Base-by-base conservation (phyloP, 345 rosid species). In the Syzygium jambos region DNA sequence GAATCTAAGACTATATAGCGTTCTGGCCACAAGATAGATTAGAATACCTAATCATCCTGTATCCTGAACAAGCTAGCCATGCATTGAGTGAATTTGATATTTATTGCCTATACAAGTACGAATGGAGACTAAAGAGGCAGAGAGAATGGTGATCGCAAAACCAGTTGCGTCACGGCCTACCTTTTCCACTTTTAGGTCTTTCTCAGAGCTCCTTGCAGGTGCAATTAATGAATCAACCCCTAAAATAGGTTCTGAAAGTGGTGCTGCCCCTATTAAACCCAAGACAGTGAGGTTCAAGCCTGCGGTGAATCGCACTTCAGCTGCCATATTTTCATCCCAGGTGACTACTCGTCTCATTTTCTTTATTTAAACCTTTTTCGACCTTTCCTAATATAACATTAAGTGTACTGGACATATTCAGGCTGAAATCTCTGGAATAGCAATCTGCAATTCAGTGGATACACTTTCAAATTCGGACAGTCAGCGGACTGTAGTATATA, bases 151-250 rank as follows among this genome's bases (percentile, higher is more conserved):
- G 54, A 88, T 96, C 89, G 93, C 95, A 15, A 98, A 96, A 92
- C 99, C 99, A 63, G 95, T 98, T 87, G 96, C 99, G 43, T 94
- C 98, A 61, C 94, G 95, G 93, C 99, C 99, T 86, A 91, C 93
- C 87, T 89, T 91, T 88, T 92, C 96, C 84, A 89, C 89, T 52
- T 92, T 98, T 53, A 91, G 91, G 88, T 90, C 96, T 43, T 95
- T 95, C 92, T 89, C 97, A 41, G 96, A 95, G 92, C 96, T 94
- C 88, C 95, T 95, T 34, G 92, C 93, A 14, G 95, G 93, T 63
- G 92, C 96, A 54, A 88, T 93, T 56, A 91, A 92, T 78, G 89
- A 85, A 53, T 90, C 96, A 53, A 92, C 95, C 5, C 86, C 92
- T 80, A 87, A 89, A 25, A 85, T 78, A 5, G 73, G 91, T 85